Percentiles rank a stretch among this genome's conserved stretches.
Evolutionary conservation across 2,329 filamentous ascomycete genomes (phyloP).

Genomic region (Fusarium stilboides): DNA sequence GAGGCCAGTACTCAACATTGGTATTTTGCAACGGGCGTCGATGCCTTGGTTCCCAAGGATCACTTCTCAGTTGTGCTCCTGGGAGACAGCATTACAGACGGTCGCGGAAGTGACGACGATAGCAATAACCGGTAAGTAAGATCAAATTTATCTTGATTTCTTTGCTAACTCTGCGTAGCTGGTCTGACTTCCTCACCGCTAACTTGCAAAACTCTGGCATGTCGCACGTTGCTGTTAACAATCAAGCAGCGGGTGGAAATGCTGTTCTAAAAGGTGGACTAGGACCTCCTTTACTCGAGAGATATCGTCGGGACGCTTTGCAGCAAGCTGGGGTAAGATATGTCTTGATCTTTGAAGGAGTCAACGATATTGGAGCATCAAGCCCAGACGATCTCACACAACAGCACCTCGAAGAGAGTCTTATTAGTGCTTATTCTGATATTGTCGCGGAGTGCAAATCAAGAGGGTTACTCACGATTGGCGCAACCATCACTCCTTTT

Average conservation of each 20-base stretch:
- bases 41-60: slow-evolving; percentile 24
- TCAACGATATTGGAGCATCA: slow-evolving; percentile 32
- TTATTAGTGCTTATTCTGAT: slow-evolving; percentile 18
- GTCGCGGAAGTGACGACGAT: slow-evolving; percentile 37
- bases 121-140: slow-evolving; percentile 21
- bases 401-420: slow-evolving; percentile 2
- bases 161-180: slow-evolving; percentile 4
- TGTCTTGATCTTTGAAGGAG: slow-evolving; percentile 26
- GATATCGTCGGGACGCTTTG: slow-evolving; percentile 33
- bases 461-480: slow-evolving; percentile 8
- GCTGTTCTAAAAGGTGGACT: slow-evolving; percentile 34
- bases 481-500: slow-evolving; percentile 32
- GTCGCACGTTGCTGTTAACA: slow-evolving; percentile 33
- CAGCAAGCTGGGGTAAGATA: slow-evolving; percentile 28
- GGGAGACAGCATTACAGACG: slow-evolving; percentile 38
- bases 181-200: slow-evolving; percentile 33
- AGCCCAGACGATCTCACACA: slow-evolving; percentile 19
- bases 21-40: slow-evolving; percentile 35
- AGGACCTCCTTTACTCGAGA: slow-evolving; percentile 27
- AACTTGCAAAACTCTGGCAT: slow-evolving; percentile 22
- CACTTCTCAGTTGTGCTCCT: slow-evolving; percentile 34
- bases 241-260: slow-evolving; percentile 38
- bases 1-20: slow-evolving; percentile 33
- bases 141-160: fast-evolving
- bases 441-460: slow-evolving; percentile 17